Conservation (phyloP, 805 yeast genomes). For the Clavispora santaluciae region DNA sequence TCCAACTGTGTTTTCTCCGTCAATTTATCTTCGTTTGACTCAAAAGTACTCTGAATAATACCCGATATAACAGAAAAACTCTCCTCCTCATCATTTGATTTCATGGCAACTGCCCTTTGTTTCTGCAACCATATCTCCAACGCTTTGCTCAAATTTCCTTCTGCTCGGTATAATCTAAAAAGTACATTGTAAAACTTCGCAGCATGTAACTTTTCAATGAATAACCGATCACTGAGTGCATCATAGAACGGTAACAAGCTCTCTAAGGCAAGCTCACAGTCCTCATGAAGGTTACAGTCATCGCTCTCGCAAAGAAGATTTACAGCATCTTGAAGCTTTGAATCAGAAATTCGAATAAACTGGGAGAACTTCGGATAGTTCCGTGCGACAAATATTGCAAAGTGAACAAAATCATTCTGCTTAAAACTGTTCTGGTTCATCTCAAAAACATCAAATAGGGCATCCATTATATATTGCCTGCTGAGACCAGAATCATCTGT, state of each 20-base stretch:
- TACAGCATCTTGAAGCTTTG: constrained; percentile 45
- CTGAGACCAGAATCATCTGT: constrained; percentile 51
- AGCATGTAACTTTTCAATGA: constrained; percentile 48
- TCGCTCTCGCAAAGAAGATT: constrained; percentile 44
- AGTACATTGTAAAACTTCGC: constrained; percentile 58
- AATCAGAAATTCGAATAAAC: constrained; percentile 68
- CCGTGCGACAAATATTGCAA: constrained; percentile 71
- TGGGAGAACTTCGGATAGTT: constrained; percentile 84
- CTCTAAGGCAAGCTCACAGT: constrained; percentile 73
- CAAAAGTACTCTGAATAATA: constrained; percentile 24
- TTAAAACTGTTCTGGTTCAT: constrained; percentile 22
- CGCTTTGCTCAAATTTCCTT: constrained; percentile 48
- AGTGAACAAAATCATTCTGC: constrained; percentile 23
- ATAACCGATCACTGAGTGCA: constrained; percentile 47
- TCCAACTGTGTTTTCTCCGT: constrained; percentile 24
- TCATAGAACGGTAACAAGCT: constrained; percentile 63
- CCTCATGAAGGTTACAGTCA: constrained; percentile 37
- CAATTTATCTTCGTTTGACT: constrained; percentile 13
- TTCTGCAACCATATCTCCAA: constrained; percentile 48
- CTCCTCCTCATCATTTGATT: constrained; percentile 4
- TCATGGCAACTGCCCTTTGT: constrained; percentile 8
- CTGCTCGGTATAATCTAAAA: constrained; percentile 50
- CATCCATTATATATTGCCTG: constrained; percentile 75
- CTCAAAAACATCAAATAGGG: constrained; percentile 56
- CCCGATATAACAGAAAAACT: constrained; percentile 14